phyloP scores from a whole-genome alignment of 257 asterid species.

The Fraxinus quadrangulata region DNA sequence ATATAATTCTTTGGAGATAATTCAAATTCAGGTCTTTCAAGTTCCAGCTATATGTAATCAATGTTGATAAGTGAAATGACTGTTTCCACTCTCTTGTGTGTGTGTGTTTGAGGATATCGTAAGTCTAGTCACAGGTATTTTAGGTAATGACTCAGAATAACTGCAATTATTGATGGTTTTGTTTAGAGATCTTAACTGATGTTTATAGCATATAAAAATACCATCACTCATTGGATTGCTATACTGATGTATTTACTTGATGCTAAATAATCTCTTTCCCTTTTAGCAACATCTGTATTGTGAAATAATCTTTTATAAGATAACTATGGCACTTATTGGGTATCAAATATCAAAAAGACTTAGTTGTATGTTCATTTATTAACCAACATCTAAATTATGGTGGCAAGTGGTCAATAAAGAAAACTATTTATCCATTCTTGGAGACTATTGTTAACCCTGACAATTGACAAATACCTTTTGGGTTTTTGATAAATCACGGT shows the following conservation, averaged over 20 bases:
- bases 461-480: background rate
- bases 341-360: background rate
- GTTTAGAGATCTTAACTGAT: constrained; percentile 2
- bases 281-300: background rate
- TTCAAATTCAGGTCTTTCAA: background rate
- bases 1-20: background rate
- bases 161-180: background rate
- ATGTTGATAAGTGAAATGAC: background rate
- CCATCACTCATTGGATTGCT: constrained; percentile 1
- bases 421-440: background rate
- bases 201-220: constrained; percentile 3
- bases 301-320: constrained; percentile 7
- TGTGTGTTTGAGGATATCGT: background rate
- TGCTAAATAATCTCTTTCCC: background rate
- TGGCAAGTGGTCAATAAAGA: background rate
- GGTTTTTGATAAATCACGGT: background rate
- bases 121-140: background rate
- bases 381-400: background rate
- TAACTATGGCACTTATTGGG: constrained; percentile 1
- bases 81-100: background rate
- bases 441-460: background rate
- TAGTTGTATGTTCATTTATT: constrained; percentile 14
- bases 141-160: background rate
- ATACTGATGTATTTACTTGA: constrained; percentile 12
- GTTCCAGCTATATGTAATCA: background rate